phyloP scores from a whole-genome alignment of 2,329 filamentous ascomycete species.

The Penicillium sclerotiorum region DNA sequence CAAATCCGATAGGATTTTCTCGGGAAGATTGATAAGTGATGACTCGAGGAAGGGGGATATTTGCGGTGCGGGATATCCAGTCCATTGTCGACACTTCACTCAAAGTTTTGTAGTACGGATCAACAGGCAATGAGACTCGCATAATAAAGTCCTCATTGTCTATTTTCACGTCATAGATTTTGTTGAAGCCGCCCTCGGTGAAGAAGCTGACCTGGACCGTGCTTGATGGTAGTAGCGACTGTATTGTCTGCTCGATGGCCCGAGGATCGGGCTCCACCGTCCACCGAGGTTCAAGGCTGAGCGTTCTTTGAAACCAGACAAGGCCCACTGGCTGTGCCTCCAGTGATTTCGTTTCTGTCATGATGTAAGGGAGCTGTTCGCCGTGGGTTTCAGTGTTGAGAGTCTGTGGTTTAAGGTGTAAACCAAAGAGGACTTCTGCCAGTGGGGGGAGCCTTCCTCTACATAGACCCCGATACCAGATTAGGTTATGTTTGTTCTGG shows the following conservation, averaged over 20 bases:
- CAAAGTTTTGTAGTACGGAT: conserved; percentile 11
- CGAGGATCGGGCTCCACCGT: conserved; percentile 8
- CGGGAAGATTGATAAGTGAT: conserved; percentile 15
- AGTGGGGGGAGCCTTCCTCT: too few relatives aligned
- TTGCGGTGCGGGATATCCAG: conserved; percentile 10
- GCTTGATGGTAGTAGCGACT: conserved; percentile 8
- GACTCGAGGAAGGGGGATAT: conserved; percentile 15
- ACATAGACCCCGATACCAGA: too few relatives aligned
- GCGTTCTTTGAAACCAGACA: conserved; percentile 7
- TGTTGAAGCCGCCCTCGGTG: conserved; percentile 14
- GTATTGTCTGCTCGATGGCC: conserved; percentile 13
- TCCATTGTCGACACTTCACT: conserved; percentile 20
- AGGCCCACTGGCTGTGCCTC: conserved; percentile 3
- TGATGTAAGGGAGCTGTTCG: too few relatives aligned
- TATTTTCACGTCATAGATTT: conserved; percentile 11
- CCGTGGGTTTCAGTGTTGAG: too few relatives aligned
- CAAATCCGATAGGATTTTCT: conserved; percentile 20
- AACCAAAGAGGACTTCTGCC: too few relatives aligned
- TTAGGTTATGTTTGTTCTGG: too few relatives aligned
- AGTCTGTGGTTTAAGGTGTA: too few relatives aligned
- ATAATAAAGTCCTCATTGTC: conserved; percentile 10
- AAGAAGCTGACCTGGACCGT: conserved; percentile 9
- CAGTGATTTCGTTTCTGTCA: too few relatives aligned
- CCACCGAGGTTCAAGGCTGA: conserved; percentile 11
- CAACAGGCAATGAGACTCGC: conserved; percentile 14